Percentiles rank a stretch among this genome's conserved stretches.
phyloP scores from a whole-genome alignment of 2,329 filamentous ascomycete species.

The Pseudogymnoascus sp. region DNA sequence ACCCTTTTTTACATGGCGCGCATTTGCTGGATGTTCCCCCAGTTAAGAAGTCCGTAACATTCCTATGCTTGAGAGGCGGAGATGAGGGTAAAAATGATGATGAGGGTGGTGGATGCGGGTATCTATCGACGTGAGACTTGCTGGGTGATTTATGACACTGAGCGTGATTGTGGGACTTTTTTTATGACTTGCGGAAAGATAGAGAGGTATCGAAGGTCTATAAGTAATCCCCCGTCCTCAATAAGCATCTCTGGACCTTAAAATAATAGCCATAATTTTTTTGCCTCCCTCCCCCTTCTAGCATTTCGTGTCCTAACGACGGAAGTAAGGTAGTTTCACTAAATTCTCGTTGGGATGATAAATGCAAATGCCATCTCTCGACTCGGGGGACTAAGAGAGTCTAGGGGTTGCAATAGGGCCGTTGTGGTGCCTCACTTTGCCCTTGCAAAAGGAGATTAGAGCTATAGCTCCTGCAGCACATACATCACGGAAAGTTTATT shows the following conservation, averaged over 20 bases:
- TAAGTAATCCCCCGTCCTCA: neutral
- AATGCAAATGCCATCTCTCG: neutral
- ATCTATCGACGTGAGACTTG: neutral
- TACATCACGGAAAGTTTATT: neutral
- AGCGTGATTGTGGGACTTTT: no score
- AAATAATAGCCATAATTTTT: no score
- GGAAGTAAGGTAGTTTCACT: neutral
- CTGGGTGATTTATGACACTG: neutral
- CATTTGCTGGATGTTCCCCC: neutral
- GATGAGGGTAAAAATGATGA: neutral
- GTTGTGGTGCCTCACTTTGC: neutral
- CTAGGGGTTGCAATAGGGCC: no score
- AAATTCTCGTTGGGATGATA: neutral
- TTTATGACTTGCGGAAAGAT: neutral
- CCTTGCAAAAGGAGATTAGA: neutral
- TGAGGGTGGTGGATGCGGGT: neutral
- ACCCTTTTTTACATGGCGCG: neutral
- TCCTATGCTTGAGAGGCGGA: neutral
- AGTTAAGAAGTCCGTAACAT: neutral
- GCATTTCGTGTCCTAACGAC: neutral
- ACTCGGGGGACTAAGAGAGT: no score
- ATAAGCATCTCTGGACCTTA: no score
- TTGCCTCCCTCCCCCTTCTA: no score
- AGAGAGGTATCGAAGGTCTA: neutral
- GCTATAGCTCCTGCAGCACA: neutral